These are phyloP conservation scores for Mediolabrus comicus DNA, from an alignment of 108 stramenopile species.

Conservation along the genomic window DNA sequence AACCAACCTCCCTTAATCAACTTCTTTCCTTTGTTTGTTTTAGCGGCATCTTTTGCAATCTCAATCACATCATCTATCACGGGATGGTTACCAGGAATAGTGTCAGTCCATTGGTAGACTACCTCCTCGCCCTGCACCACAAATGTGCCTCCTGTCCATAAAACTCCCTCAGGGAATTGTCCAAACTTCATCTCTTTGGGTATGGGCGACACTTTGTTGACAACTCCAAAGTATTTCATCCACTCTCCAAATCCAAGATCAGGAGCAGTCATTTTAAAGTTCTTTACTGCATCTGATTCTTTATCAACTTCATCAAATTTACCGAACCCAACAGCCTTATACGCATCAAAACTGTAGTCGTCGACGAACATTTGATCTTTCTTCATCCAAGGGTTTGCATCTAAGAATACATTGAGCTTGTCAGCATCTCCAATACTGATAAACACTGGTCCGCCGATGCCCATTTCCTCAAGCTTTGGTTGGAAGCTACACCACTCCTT, in stretches of 20 bases:
- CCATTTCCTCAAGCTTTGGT: constrained; percentile 39
- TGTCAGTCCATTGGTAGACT: constrained; percentile 78
- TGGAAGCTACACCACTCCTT: constrained; percentile 69
- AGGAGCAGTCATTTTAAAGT: constrained; percentile 63
- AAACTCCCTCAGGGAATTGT: constrained; percentile 81
- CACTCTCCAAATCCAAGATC: constrained; percentile 44
- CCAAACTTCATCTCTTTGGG: constrained; percentile 68
- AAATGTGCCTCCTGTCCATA: constrained; percentile 85
- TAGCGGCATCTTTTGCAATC: constrained; percentile 45
- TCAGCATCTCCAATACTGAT: constrained; percentile 72
- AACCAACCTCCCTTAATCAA: neutral
- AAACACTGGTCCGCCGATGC: constrained; percentile 68
- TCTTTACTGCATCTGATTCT: constrained; percentile 35
- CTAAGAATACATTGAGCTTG: constrained; percentile 70
- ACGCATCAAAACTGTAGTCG: constrained; percentile 68
- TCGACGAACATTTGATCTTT: constrained; percentile 64
- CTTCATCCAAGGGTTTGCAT: constrained; percentile 65
- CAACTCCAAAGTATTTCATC: constrained; percentile 58
- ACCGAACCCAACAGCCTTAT: constrained; percentile 69
- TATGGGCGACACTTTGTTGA: constrained; percentile 63
- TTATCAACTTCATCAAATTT: constrained; percentile 54
- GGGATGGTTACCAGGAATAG: constrained; percentile 81
- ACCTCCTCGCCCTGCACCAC: constrained; percentile 71
- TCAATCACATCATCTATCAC: constrained; percentile 59
- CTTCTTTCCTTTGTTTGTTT: constrained; percentile 19